Evolutionary conservation across 176 grass and related monocot species (phyloP), one percentile per base, ranked within the genome.

Genomic region (Carex kokanica): DNA sequence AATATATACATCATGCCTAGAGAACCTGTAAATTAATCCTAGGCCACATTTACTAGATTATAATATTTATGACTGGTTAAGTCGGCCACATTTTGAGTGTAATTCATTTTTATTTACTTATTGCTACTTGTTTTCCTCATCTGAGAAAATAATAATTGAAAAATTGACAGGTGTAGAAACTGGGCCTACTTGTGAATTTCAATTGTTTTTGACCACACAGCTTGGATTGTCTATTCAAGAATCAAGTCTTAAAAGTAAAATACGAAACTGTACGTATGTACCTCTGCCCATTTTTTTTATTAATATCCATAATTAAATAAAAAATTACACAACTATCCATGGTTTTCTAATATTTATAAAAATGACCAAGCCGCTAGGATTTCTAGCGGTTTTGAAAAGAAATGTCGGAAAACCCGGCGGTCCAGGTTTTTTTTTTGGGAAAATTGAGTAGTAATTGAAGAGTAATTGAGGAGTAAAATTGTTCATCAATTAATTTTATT

Each of bases 221-320:
- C 38, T 72, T 67, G 65, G 65, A 72, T 72, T 72, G 68, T 72
- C 68, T 72, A 47, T 72, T 72, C 68, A n/a, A n/a, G n/a, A n/a
- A n/a, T n/a, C n/a, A 72, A 72, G 21, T 21, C 38, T 72, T 45
- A 21, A 23, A 45, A 47, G 18, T 20, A 72, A 72, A 72, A 72
- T 45, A 40, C 21, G 40, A 45, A 67, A 45, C 68, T 72, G 68
- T 23, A 34, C 41, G 66, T 41, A 40, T 4, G 3, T 38, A 38
- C 36, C 27, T 27, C 27, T 27, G 1, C 27, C 27, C 27, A 27
- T 27, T 27, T 27, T 27, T 27, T 1, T 27, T 27, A 27, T 27
- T 27, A 27, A 27, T 27, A 27, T 27, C 27, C 27, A 27, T 27
- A 27, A 27, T 27, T 27, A 1, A 27, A 27, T 27, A 27, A 27